A percentile compares a stretch with the other conserved stretches of the same genome.
Conservation (phyloP, 1,139 yeast genomes). For the Kluyveromyces sp. region DNA sequence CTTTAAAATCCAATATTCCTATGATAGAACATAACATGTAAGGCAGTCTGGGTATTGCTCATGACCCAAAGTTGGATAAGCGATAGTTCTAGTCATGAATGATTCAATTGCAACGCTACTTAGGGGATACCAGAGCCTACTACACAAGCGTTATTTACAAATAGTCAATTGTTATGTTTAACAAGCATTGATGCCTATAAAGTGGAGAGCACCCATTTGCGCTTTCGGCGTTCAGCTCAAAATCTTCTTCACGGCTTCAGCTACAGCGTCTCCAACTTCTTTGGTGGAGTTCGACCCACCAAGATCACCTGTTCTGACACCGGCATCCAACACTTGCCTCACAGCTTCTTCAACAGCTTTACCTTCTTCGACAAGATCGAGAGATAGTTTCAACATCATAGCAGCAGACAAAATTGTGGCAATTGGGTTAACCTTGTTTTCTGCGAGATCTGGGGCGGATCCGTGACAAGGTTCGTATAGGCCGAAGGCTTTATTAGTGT, state of each 20-base stretch:
- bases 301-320: conserved; percentile 85
- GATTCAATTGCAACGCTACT: no score
- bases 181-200: no score
- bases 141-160: background rate
- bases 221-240: no score
- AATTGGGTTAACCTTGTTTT: conserved; percentile 85
- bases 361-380: conserved; percentile 77
- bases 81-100: no score
- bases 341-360: conserved; percentile 88
- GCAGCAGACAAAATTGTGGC: conserved; percentile 95
- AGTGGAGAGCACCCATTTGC: no score
- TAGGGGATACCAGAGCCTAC: background rate
- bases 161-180: no score
- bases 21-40: no score
- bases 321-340: conserved; percentile 67
- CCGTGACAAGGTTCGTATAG: conserved; percentile 98
- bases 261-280: conserved; percentile 93
- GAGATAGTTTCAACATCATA: conserved; percentile 90
- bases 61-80: background rate
- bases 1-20: background rate
- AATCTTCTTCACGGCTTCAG: conserved; percentile 58
- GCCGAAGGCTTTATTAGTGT: conserved; percentile 88
- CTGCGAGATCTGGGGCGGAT: conserved; percentile 89
- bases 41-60: no score
- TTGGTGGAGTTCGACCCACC: conserved; percentile 72